Conservation (phyloP, 129 eudicot species). For the Tagetes erecta region DNA sequence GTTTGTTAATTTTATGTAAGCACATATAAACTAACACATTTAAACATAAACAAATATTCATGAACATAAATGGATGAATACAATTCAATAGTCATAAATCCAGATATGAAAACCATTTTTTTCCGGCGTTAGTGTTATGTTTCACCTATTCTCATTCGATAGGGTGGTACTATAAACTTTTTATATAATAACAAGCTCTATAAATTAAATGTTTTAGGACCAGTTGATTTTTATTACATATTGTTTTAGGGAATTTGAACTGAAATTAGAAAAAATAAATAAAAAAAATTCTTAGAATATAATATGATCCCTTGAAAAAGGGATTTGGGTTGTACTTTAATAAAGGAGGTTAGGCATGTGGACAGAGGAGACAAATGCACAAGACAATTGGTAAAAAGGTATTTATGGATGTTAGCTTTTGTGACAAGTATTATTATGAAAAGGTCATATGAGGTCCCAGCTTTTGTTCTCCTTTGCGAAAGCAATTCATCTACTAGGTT, state of each 20-base stretch:
- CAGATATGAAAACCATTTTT: too few relatives aligned
- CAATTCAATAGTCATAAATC: too few relatives aligned
- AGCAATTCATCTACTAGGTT: background rate
- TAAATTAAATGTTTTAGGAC: background rate
- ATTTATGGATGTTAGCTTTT: constrained; percentile 30
- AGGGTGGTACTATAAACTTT: too few relatives aligned
- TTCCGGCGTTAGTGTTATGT: too few relatives aligned
- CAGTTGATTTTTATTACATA: background rate
- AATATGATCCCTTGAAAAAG: background rate
- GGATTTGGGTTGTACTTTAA: constrained; percentile 4
- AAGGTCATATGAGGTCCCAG: constrained; percentile 31
- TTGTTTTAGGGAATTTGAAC: background rate
- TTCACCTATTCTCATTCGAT: too few relatives aligned
- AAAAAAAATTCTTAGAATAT: background rate
- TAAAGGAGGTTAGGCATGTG: constrained; percentile 20
- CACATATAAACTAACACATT: too few relatives aligned
- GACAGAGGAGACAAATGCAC: constrained; percentile 32
- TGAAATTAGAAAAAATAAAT: background rate
- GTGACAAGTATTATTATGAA: constrained; percentile 36
- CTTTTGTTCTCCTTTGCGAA: constrained; percentile 18
- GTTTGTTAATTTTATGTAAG: too few relatives aligned
- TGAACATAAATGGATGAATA: too few relatives aligned
- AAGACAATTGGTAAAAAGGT: constrained; percentile 27
- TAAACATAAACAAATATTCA: too few relatives aligned
- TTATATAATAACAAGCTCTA: background rate